These are phyloP conservation scores for Saccharomycopsis lassenensis DNA, from an alignment of 805 yeast genomes.

Conservation along the genomic window DNA sequence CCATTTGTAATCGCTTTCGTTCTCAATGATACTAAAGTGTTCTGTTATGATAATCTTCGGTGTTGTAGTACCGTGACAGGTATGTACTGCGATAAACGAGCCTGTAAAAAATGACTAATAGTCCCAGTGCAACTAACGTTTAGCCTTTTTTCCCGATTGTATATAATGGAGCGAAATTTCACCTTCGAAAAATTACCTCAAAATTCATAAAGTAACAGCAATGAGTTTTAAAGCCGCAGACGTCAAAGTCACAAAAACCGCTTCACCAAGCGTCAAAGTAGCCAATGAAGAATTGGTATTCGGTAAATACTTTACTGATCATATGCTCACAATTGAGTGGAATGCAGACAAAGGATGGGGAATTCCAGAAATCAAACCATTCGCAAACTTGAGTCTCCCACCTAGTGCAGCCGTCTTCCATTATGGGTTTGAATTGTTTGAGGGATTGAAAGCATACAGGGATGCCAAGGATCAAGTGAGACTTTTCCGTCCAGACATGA, in stretches of 20 bases:
- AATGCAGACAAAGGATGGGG: constrained; percentile 68
- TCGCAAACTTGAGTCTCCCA: constrained; percentile 67
- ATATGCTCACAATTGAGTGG: constrained; percentile 85
- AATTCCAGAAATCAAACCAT: constrained; percentile 77
- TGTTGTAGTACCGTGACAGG: too few species aligned
- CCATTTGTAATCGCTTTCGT: too few species aligned
- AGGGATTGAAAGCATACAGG: constrained; percentile 87
- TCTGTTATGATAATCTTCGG: too few species aligned
- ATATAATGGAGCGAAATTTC: too few species aligned
- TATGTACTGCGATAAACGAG: too few species aligned
- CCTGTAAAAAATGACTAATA: too few species aligned
- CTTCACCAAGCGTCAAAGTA: constrained; percentile 39
- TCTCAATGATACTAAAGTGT: too few species aligned
- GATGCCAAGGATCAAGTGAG: constrained; percentile 53
- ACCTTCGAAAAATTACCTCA: constrained; percentile 29
- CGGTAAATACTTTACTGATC: constrained; percentile 70
- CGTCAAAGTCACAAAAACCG: constrained; percentile 41
- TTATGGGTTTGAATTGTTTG: constrained; percentile 88
- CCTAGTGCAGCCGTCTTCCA: constrained; percentile 85
- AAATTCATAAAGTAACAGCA: too few species aligned
- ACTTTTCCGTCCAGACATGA: constrained; percentile 81
- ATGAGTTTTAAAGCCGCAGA: too few species aligned
- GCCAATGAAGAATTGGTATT: constrained; percentile 55
- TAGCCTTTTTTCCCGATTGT: too few species aligned
- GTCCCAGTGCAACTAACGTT: too few species aligned